Percentiles rank a stretch among this genome's conserved stretches.
phyloP scores from a whole-genome alignment of 352 stramenopile species.

The Globisporangium cystogenes region DNA sequence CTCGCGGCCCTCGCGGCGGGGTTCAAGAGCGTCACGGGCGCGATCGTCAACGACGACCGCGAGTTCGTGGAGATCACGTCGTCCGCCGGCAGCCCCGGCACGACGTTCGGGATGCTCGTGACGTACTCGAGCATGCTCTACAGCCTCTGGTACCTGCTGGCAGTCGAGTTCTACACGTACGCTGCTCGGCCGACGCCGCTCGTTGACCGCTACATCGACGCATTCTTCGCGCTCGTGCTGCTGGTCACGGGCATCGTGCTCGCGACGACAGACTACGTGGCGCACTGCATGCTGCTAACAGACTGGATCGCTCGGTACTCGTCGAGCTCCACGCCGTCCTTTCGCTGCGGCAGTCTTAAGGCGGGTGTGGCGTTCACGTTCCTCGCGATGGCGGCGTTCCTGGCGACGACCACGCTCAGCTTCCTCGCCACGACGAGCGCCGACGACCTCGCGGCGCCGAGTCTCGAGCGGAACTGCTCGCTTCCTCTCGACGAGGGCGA shows the following conservation, averaged over 20 bases:
- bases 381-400: constrained; percentile 27
- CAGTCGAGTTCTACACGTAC: constrained; percentile 36
- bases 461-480: neutral
- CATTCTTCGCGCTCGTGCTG: constrained; percentile 27
- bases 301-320: neutral
- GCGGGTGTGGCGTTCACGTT: constrained; percentile 47
- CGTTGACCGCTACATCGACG: constrained; percentile 28
- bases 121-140: constrained; percentile 62
- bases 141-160: constrained; percentile 36
- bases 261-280: constrained; percentile 42
- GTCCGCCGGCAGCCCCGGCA: constrained; percentile 24
- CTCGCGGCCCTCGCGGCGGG: constrained; percentile 35
- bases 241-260: constrained; percentile 50
- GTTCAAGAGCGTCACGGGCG: constrained; percentile 12
- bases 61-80: constrained; percentile 5
- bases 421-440: constrained; percentile 13
- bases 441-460: neutral
- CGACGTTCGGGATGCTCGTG: constrained; percentile 56
- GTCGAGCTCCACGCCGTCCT: neutral
- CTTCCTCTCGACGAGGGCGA: neutral
- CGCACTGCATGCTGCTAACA: constrained; percentile 31
- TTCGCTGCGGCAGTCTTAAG: constrained; percentile 45
- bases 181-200: constrained; percentile 18
- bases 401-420: constrained; percentile 27
- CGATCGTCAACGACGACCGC: neutral